phyloP scores from a whole-genome alignment of 2,329 filamentous ascomycete genomes.

The Diaporthe capsici region DNA sequence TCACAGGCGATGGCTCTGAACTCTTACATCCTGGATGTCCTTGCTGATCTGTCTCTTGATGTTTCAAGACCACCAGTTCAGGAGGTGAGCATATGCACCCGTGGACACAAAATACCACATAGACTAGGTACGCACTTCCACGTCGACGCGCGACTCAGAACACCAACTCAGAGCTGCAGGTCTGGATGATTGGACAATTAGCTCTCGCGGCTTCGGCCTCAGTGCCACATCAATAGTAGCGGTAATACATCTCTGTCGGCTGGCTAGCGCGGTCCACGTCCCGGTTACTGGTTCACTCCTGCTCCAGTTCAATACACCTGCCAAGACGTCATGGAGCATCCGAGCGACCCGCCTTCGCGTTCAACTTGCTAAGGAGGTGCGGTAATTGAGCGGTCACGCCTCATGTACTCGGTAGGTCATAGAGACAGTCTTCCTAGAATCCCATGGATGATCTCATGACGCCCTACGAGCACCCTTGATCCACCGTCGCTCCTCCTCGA shows the following conservation, averaged over 20 bases:
- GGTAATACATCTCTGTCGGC: neutral
- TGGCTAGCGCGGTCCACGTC: conserved; percentile 22
- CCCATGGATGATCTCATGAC: conserved; percentile 34
- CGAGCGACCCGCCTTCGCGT: conserved; percentile 7
- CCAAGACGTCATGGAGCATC: conserved; percentile 38
- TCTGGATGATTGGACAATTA: conserved; percentile 14
- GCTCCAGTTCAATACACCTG: conserved; percentile 2
- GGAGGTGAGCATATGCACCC: conserved; percentile 25
- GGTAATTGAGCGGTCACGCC: conserved; percentile 8
- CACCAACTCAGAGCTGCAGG: conserved; percentile 1
- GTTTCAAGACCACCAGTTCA: conserved; percentile 24
- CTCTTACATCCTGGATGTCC: neutral
- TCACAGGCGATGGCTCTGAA: neutral
- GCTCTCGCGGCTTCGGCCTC: conserved; percentile 35
- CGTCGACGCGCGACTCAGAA: neutral
- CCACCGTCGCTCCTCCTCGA: neutral
- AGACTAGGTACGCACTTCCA: conserved; percentile 17
- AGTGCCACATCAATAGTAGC: neutral
- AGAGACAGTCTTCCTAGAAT: neutral
- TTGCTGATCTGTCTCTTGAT: conserved; percentile 8
- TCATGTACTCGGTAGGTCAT: conserved; percentile 14
- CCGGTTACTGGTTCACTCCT: neutral
- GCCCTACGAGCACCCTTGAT: neutral
- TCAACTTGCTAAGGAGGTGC: neutral
- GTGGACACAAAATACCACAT: conserved; percentile 8